Conservation (phyloP, 768 basidiomycete genomes). For the Pisolithus tinctorius region DNA sequence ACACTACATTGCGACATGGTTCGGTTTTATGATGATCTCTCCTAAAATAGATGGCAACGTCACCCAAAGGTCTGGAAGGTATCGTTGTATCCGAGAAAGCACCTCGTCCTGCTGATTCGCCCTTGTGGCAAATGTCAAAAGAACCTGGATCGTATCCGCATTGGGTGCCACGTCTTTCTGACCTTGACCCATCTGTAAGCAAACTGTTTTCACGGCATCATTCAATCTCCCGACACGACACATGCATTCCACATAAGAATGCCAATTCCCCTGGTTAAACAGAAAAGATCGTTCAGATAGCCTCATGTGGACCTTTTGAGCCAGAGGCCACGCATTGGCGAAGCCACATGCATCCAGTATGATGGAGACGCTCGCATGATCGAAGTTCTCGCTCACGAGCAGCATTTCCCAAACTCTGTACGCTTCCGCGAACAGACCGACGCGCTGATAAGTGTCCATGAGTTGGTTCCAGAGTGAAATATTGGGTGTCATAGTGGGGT, state of each 20-base stretch:
- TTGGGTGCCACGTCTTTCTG: slow-evolving; percentile 41
- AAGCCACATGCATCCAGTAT: slow-evolving; percentile 81
- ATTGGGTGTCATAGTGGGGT: slow-evolving; percentile 70
- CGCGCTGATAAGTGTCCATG: slow-evolving; percentile 85
- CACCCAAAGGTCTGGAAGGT: slow-evolving; percentile 33
- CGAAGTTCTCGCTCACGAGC: slow-evolving; percentile 49
- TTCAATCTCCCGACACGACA: slow-evolving; percentile 61
- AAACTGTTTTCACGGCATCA: slow-evolving; percentile 60
- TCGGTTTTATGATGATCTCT: slow-evolving; percentile 17
- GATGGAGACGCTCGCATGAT: slow-evolving; percentile 67
- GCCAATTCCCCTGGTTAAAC: slow-evolving; percentile 69
- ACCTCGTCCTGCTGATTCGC: slow-evolving; percentile 39
- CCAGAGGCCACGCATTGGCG: slow-evolving; percentile 44
- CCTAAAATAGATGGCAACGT: slow-evolving; percentile 17
- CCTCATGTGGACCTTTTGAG: slow-evolving; percentile 47
- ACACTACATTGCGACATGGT: slow-evolving; percentile 10
- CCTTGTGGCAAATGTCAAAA: slow-evolving; percentile 48
- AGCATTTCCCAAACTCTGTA: slow-evolving; percentile 78
- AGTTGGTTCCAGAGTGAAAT: slow-evolving; percentile 70
- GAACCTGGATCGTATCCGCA: slow-evolving; percentile 40
- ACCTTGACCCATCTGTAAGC: slow-evolving; percentile 54
- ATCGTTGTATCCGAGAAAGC: slow-evolving; percentile 36
- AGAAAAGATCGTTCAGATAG: slow-evolving; percentile 42
- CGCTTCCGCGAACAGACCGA: slow-evolving; percentile 63
- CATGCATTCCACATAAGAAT: slow-evolving; percentile 80